phyloP scores from a whole-genome alignment of 192 early-diverging fungal genomes.

The Mortierella claussenii region DNA sequence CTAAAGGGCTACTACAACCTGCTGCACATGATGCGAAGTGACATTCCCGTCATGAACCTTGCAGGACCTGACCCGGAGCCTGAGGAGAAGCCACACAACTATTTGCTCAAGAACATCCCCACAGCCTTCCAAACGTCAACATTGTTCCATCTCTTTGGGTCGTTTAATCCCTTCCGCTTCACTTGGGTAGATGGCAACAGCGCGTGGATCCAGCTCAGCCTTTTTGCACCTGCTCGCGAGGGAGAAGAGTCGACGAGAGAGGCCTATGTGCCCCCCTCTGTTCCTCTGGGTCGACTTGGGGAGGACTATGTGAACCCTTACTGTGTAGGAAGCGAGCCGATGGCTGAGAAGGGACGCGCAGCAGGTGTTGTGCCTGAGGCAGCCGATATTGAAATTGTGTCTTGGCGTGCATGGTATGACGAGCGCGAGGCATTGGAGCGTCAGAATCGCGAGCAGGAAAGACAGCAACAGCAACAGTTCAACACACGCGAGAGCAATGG shows the following conservation, averaged over 20 bases:
- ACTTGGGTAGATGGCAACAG: slow-evolving; percentile 61
- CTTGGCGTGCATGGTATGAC: slow-evolving; percentile 48
- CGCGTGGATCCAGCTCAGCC: slow-evolving; percentile 65
- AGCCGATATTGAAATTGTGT: slow-evolving; percentile 53
- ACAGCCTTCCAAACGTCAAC: slow-evolving; percentile 53
- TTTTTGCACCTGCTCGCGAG: slow-evolving; percentile 11
- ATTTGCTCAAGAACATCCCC: slow-evolving; percentile 67
- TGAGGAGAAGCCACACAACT: slow-evolving; percentile 56
- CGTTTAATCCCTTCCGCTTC: slow-evolving; percentile 57
- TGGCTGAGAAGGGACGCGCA: slow-evolving; percentile 29
- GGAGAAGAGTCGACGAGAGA: slow-evolving; percentile 10
- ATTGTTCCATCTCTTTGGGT: slow-evolving; percentile 59
- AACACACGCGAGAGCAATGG: background rate
- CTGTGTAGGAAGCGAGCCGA: slow-evolving; percentile 30
- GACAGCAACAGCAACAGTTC: slow-evolving; percentile 5
- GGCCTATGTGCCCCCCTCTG: slow-evolving; percentile 9
- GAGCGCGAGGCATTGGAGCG: slow-evolving; percentile 24
- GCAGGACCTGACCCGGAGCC: slow-evolving; percentile 58
- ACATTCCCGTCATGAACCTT: slow-evolving; percentile 69
- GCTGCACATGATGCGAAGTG: slow-evolving; percentile 74
- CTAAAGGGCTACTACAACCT: slow-evolving; percentile 62
- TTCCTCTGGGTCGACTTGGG: slow-evolving; percentile 53
- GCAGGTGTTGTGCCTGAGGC: slow-evolving; percentile 53
- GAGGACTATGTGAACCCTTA: slow-evolving; percentile 43
- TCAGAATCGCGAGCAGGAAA: slow-evolving; percentile 2